Base-by-base conservation (phyloP, 495 filamentous ascomycete genomes). In the Aspergillus kassunensis region DNA sequence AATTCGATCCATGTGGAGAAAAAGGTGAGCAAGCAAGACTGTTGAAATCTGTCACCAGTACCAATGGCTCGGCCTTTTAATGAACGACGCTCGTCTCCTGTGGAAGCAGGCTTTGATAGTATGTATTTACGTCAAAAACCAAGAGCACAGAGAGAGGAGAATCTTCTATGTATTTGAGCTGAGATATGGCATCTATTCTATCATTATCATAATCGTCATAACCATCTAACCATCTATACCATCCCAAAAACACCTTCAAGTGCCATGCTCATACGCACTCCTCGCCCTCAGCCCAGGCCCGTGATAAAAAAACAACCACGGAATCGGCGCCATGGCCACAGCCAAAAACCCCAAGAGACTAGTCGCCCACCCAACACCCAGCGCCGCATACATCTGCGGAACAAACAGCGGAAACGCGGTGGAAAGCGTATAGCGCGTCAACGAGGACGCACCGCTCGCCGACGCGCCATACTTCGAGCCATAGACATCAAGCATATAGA, bases 361-460 rank as follows among this genome's bases (percentile, higher is more conserved):
- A 0, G 84, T 85, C 0, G 88, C 88, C 89, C 88, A 90, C 56
- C 84, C 83, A 19, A 87, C 78, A 0, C 82, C 82, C 16, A 95
- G 59, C 6, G 64, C 62, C 0, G 48, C 49, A 59, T 91, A 95
- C 83, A 95, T 85, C 6, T 74, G 67, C 0, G 85, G 79, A 0
- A 84, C 90, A 4, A 88, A 86, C 1, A 95, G 69, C 3, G 90
- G 90, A 21, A 93, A 78, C 60, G 31, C 73, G 80, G 20, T 87
- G 69, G 12, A 84, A 63, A 91, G 78, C 0, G 80, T 74, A 57
- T 91, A 90, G 3, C 87, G 86, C 0, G 89, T 87, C 25, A 92
- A 66, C 0, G 87, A 88, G 2, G 79, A 84, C 0, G 89, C 89
- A 0, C 49, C 49, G 12, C 49, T 51, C 13, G 49, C 49, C 6